These are phyloP conservation scores for Dillenia turbinata DNA, from an alignment of 164 flowering plant species.

Conservation along the genomic window DNA sequence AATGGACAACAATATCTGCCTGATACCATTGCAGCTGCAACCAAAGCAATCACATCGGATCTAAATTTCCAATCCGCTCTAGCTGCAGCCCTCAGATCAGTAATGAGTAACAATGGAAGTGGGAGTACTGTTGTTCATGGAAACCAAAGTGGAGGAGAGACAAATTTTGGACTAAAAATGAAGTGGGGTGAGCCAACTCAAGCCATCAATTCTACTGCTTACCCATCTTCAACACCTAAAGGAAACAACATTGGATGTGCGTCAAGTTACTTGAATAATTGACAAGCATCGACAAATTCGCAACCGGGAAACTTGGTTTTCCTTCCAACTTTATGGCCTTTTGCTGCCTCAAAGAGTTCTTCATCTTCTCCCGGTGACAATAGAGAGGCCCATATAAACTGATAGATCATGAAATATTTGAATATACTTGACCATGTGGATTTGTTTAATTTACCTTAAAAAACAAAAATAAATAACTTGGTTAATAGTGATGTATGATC, in stretches of 20 bases:
- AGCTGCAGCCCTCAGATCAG: slow-evolving; percentile 69
- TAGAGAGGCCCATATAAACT: background rate
- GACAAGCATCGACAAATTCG: slow-evolving; percentile 28
- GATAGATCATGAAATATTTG: too few species aligned
- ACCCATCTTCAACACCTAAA: slow-evolving; percentile 14
- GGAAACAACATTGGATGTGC: slow-evolving; percentile 31
- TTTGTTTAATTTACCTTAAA: too few species aligned
- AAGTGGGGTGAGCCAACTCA: slow-evolving; percentile 36
- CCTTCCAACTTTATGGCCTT: slow-evolving; percentile 42
- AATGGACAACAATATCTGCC: slow-evolving; percentile 18
- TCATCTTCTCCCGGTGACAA: slow-evolving; percentile 32
- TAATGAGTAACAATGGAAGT: slow-evolving; percentile 23
- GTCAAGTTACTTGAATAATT: slow-evolving; percentile 35
- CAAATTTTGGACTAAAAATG: slow-evolving; percentile 22
- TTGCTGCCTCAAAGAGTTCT: slow-evolving; percentile 36
- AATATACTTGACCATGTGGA: too few species aligned
- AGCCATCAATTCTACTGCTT: slow-evolving; percentile 11
- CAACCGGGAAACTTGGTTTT: slow-evolving; percentile 40
- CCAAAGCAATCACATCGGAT: slow-evolving; percentile 79
- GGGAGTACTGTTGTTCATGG: slow-evolving; percentile 8
- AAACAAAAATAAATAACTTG: too few species aligned
- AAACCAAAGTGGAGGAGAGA: slow-evolving; percentile 21
- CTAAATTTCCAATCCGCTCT: slow-evolving; percentile 79
- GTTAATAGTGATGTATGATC: too few species aligned
- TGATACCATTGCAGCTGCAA: slow-evolving; percentile 66